Percentiles rank a stretch among this genome's conserved stretches.
Evolutionary conservation across 192 early-diverging fungal species (phyloP).

Genomic region (Umbelopsis sp.): DNA sequence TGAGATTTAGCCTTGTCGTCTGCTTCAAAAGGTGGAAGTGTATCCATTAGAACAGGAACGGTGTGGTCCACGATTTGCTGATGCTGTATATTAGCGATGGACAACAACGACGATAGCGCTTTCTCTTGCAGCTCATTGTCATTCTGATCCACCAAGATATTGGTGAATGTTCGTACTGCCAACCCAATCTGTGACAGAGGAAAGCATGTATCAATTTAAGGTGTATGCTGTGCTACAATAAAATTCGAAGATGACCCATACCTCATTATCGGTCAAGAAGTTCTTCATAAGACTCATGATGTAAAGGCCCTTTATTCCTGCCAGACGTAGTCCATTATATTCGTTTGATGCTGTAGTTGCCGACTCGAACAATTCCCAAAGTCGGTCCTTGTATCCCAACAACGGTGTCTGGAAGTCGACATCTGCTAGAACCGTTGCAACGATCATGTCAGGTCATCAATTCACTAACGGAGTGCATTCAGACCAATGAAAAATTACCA

Average conservation of each 20-base stretch:
- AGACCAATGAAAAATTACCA: background rate
- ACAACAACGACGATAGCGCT: conserved; percentile 6
- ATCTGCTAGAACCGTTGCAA: conserved; percentile 36
- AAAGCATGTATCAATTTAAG: background rate
- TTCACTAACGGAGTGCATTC: background rate
- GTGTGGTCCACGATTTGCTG: conserved; percentile 50
- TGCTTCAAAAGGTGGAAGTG: conserved; percentile 49
- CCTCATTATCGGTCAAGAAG: conserved; percentile 62
- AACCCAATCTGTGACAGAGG: conserved; percentile 37
- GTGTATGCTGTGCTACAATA: no score
- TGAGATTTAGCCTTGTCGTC: conserved; percentile 35
- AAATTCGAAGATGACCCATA: background rate
- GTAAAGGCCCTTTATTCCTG: conserved; percentile 72
- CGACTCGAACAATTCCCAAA: conserved; percentile 72
- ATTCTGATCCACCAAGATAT: conserved; percentile 47
- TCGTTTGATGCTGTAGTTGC: conserved; percentile 71
- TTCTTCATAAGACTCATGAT: conserved; percentile 58
- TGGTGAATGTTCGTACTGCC: conserved; percentile 52
- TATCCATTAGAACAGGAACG: conserved; percentile 52
- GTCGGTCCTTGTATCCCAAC: conserved; percentile 71
- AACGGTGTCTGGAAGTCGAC: conserved; percentile 62
- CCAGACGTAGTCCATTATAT: conserved; percentile 71
- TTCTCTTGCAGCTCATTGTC: conserved; percentile 53
- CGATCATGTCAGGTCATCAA: background rate
- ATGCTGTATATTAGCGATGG: background rate